Conservation (phyloP, 2,329 filamentous ascomycete species). For the Paecilomyces dactylethromorphus region DNA sequence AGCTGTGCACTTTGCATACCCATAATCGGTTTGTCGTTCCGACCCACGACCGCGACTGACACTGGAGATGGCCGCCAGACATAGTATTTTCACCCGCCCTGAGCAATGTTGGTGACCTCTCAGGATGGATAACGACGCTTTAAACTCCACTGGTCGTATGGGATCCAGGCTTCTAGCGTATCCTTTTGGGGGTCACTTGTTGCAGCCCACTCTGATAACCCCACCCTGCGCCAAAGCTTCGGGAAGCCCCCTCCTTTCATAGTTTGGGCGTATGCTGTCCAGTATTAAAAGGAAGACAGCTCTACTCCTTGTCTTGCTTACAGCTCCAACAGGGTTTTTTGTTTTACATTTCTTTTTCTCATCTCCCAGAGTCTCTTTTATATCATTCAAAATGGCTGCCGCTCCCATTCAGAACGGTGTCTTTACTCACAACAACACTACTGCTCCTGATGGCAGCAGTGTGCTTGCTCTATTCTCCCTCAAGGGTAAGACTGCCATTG, state of each 20-base stretch:
- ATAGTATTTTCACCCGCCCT: not conserved
- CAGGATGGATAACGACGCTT: not conserved
- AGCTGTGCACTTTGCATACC: not conserved
- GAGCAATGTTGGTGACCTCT: not conserved
- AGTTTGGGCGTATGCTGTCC: not conserved
- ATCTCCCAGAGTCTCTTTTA: not conserved
- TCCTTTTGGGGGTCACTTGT: not conserved
- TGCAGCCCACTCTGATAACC: not conserved
- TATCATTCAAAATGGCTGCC: constrained; percentile 23
- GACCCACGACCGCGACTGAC: not conserved
- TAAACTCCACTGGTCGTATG: not conserved
- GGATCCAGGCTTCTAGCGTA: not conserved
- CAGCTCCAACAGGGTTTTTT: not conserved
- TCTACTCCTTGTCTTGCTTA: not conserved
- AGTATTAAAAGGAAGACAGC: not conserved
- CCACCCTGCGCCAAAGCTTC: not conserved
- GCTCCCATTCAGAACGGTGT: constrained; percentile 34
- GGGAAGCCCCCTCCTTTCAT: not conserved
- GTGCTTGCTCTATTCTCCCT: constrained; percentile 63
- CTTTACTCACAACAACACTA: constrained; percentile 54
- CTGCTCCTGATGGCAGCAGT: constrained; percentile 36
- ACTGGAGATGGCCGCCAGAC: not conserved
- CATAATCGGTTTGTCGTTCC: not conserved
- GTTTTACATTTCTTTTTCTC: not conserved
- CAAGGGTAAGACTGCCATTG: constrained; percentile 63